phyloP scores from a whole-genome alignment of 306 rosid genomes.

The Corylus heterophylla region DNA sequence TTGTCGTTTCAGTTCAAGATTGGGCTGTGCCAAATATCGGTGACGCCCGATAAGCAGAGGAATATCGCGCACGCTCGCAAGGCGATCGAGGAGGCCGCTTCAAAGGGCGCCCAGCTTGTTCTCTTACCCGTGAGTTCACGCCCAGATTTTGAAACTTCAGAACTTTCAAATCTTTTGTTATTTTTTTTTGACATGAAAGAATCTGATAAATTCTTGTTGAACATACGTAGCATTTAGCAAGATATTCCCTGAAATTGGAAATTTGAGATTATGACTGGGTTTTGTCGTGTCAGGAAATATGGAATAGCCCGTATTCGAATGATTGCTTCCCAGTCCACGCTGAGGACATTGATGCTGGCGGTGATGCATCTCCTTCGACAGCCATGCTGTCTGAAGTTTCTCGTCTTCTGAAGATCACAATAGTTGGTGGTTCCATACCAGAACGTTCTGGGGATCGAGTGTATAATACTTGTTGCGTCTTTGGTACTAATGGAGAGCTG shows the following conservation, averaged over 20 bases:
- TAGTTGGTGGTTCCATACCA: conserved; percentile 87
- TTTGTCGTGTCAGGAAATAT: conserved; percentile 64
- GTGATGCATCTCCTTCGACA: conserved; percentile 85
- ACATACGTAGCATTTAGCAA: not conserved
- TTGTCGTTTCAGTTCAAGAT: conserved; percentile 64
- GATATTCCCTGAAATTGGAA: not conserved
- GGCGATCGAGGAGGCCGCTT: conserved; percentile 80
- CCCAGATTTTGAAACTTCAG: not conserved
- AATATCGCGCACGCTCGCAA: conserved; percentile 78
- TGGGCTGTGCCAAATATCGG: conserved; percentile 81
- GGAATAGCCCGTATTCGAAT: conserved; percentile 91
- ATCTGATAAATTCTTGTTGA: not conserved
- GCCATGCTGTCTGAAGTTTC: conserved; percentile 87
- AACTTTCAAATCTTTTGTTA: not conserved
- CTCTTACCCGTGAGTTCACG: conserved; percentile 65
- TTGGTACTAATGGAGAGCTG: conserved; percentile 75
- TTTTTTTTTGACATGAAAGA: not conserved
- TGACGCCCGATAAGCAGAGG: conserved; percentile 72
- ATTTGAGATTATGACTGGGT: not conserved
- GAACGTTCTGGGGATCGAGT: conserved; percentile 74
- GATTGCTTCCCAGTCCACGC: conserved; percentile 83
- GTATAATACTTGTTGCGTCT: conserved; percentile 86
- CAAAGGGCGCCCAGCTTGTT: conserved; percentile 78
- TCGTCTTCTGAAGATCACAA: conserved; percentile 69
- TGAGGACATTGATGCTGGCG: conserved; percentile 86